A percentile compares a stretch with the other conserved stretches of the same genome.
These are phyloP conservation scores for Linum trigynum DNA, from an alignment of 345 rosid genomes.

Conservation along the genomic window DNA sequence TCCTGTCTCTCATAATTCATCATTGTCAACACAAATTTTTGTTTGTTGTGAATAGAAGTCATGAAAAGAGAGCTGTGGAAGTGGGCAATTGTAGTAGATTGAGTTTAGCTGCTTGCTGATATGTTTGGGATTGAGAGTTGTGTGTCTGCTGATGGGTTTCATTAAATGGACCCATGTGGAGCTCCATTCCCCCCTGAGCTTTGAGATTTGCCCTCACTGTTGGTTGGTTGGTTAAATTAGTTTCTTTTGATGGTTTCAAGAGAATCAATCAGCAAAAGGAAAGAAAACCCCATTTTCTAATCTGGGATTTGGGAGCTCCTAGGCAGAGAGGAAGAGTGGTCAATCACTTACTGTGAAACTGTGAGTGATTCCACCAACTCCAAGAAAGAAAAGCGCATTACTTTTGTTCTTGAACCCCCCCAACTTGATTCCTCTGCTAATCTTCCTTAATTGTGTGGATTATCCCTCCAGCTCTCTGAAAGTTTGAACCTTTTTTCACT, in stretches of 20 bases:
- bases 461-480: background rate
- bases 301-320: conserved; percentile 1
- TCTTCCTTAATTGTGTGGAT: background rate
- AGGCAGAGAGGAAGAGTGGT: background rate
- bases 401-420: no score
- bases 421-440: background rate
- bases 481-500: background rate
- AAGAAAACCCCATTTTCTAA: background rate
- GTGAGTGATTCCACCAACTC: no score
- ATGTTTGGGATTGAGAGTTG: no score
- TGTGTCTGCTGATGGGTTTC: conserved; percentile 1
- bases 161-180: conserved; percentile 19
- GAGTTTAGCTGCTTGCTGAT: conserved; percentile 1
- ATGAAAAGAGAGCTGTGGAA: no score
- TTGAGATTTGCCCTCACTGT: conserved; percentile 8
- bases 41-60: no score
- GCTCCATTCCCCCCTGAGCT: conserved; percentile 18
- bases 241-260: conserved; percentile 16
- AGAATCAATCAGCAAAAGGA: conserved; percentile 18
- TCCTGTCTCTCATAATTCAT: background rate
- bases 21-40: no score
- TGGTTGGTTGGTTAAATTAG: background rate
- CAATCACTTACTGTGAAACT: no score
- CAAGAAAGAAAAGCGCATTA: no score
- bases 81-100: no score